A percentile compares a stretch with the other conserved stretches of the same genome.
Conservation (phyloP, 2,329 filamentous ascomycete genomes). For the Thielaviopsis euricoi region DNA sequence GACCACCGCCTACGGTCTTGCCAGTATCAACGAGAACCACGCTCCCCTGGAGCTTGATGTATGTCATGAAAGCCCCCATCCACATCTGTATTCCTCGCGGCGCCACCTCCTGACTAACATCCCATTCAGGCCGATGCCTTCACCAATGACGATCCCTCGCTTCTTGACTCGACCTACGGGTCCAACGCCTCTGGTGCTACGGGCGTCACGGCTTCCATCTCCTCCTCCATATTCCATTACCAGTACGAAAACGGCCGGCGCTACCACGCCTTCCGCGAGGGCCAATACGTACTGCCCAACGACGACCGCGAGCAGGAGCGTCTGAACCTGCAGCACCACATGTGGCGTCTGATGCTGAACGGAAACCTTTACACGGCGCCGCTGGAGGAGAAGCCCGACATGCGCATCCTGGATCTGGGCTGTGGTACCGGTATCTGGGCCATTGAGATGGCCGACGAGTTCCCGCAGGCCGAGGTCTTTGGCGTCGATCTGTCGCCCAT, state of each 20-base stretch:
- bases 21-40: constrained; percentile 7
- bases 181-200: constrained; percentile 17
- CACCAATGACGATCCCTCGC: constrained; percentile 4
- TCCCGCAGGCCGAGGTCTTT: constrained; percentile 20
- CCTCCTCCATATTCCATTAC: constrained; percentile 28
- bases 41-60: constrained; percentile 9
- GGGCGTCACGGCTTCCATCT: constrained; percentile 20
- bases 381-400: constrained; percentile 18
- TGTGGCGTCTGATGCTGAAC: constrained; percentile 30
- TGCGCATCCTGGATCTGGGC: constrained; percentile 38
- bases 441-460: constrained; percentile 29
- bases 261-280: constrained; percentile 31
- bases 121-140: constrained; percentile 3
- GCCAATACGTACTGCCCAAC: constrained; percentile 29
- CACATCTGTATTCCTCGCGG: neutral
- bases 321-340: constrained; percentile 37
- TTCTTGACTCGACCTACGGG: constrained; percentile 21
- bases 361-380: constrained; percentile 30
- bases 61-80: neutral
- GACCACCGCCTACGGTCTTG: constrained; percentile 10
- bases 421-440: constrained; percentile 45
- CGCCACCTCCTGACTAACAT: no score
- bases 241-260: constrained; percentile 30
- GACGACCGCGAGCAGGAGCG: constrained; percentile 38
- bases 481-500: constrained; percentile 43